Evolutionary conservation across 306 rosid genomes (phyloP).

Genomic region (Arachis hypogaea): DNA sequence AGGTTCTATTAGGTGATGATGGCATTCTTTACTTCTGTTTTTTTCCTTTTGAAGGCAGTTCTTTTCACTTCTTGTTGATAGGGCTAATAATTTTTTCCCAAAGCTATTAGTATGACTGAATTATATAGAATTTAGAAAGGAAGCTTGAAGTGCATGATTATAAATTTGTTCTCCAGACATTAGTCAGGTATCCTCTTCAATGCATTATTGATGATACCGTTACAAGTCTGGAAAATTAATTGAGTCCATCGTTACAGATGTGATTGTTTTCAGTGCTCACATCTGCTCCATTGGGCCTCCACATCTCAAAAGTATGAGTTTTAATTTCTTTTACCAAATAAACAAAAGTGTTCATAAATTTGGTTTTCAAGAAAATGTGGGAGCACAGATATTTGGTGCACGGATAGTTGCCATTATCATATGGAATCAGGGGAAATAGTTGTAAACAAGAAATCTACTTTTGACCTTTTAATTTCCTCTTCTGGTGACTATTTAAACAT

Average conservation of each 20-base stretch:
- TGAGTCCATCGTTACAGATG: too few relatives aligned
- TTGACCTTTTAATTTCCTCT: background rate
- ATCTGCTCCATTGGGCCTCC: too few relatives aligned
- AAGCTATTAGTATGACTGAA: constrained; percentile 17
- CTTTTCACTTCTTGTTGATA: background rate
- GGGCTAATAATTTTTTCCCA: background rate
- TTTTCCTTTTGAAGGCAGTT: background rate
- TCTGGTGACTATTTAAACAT: constrained; percentile 8
- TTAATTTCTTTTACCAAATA: too few relatives aligned
- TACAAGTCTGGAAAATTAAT: too few relatives aligned
- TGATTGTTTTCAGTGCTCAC: too few relatives aligned
- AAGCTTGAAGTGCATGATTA: background rate
- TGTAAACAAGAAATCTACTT: background rate
- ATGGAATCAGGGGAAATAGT: background rate
- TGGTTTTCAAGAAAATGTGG: background rate
- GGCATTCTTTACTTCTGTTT: background rate
- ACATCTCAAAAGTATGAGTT: too few relatives aligned
- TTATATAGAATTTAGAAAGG: background rate
- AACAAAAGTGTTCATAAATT: background rate
- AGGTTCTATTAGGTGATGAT: background rate
- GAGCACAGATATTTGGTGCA: background rate
- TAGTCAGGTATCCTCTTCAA: too few relatives aligned
- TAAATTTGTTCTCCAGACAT: too few relatives aligned
- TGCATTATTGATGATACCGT: too few relatives aligned
- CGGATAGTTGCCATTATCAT: background rate